Percentiles rank a stretch among this genome's conserved stretches.
Conservation (phyloP, 768 basidiomycete genomes). For the Austroboletus festivus region DNA sequence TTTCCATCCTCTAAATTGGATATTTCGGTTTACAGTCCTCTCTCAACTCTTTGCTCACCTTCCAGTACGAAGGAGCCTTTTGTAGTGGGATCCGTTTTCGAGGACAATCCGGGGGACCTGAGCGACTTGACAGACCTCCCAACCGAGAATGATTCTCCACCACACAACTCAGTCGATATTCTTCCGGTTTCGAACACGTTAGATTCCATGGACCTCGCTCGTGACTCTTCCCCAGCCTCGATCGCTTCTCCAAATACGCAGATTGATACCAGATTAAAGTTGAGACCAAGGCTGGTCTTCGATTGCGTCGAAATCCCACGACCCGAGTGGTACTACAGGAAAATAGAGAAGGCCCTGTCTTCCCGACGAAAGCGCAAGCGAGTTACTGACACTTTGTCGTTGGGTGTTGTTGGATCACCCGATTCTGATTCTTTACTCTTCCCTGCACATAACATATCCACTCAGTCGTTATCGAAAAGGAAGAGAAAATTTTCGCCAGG, state of each 20-base stretch:
- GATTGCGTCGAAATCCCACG: slow-evolving; percentile 23
- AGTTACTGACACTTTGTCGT: background rate
- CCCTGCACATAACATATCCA: background rate
- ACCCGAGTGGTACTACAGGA: slow-evolving; percentile 9
- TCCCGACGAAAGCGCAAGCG: slow-evolving; percentile 16
- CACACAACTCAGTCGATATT: background rate
- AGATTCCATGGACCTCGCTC: background rate
- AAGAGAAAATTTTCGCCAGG: slow-evolving; percentile 19
- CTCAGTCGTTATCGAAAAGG: slow-evolving; percentile 7
- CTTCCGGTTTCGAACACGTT: background rate
- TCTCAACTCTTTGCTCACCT: background rate
- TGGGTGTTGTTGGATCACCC: background rate
- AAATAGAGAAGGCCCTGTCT: background rate
- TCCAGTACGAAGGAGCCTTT: background rate
- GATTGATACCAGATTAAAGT: background rate
- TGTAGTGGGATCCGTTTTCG: background rate
- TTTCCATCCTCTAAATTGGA: too few species aligned
- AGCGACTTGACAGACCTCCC: slow-evolving; percentile 32
- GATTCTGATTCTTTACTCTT: background rate
- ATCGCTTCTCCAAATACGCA: background rate
- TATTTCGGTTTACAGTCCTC: too few species aligned
- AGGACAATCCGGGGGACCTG: slow-evolving; percentile 14
- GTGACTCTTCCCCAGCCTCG: background rate
- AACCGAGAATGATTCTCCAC: slow-evolving; percentile 20
- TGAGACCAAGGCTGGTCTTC: slow-evolving; percentile 18